Base-by-base conservation (phyloP, 192 early-diverging fungal species). In the Coemansia sp. region DNA sequence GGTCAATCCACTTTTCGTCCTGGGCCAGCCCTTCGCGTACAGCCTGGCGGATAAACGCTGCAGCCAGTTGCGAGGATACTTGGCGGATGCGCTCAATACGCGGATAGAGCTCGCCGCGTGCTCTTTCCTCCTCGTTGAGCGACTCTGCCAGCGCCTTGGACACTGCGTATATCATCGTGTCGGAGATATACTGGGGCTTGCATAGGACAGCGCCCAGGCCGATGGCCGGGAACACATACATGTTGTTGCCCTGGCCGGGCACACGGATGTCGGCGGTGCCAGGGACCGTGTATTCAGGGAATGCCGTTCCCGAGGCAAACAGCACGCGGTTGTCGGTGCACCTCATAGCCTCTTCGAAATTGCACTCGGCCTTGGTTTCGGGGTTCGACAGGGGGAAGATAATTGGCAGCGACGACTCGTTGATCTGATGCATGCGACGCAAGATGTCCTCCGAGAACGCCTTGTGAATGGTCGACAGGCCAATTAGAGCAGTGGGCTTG, bases 141-240 rank as follows among this genome's bases (percentile, higher is more conserved):
- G 84, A 78, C 26, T 83, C 58, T 6, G 92, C 81, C 19, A 93
- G 82, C 22, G 86, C 81, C 27, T 80, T 80, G 15, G 93, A 81
- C 9, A 86, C 78, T 14, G 79, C 71, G 55, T 84, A 90, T 30
- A 98, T 81, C 89, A 95, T 87, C 36, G 67, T 74, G 57, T 93
- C 87, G 20, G 88, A 86, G 44, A 96, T 87, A 18, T 37, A 51
- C n/a, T 41, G 37, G 18, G 92, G 77, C 55, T 85, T 84, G 51
- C 88, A 84, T 24, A 96, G 64, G 34, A 86, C 81, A 10, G 87
- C 68, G 47, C 95, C 95, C 19, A 95, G 79, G 4, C 95, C 95
- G 30, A 98, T 82, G 42, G 92, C 87, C n/a, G 95, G 95, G 83
- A 95, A 98, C 46, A 90, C 87, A 62, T 94, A 97, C 87, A 91